Conservation (phyloP, 192 early-diverging fungal species). For the Backusella liffmaniae region DNA sequence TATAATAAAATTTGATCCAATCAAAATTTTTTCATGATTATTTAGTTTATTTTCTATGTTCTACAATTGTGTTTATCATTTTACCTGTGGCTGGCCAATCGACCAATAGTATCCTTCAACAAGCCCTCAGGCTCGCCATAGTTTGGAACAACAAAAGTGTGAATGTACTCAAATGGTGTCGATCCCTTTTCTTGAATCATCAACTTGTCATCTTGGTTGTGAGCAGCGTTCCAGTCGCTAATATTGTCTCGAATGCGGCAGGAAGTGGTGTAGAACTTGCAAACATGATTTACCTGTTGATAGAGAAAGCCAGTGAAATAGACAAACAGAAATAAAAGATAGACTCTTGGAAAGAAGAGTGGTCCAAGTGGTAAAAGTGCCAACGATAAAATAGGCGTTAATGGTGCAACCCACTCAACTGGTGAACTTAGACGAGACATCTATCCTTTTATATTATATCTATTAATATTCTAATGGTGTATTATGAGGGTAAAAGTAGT, state of each 20-base stretch:
- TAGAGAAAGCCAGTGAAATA: slow-evolving; percentile 48
- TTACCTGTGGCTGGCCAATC: slow-evolving; percentile 64
- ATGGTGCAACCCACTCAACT: slow-evolving; percentile 47
- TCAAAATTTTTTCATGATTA: background rate
- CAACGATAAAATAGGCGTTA: slow-evolving; percentile 37
- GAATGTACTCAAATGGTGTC: slow-evolving; percentile 36
- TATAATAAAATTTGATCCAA: slow-evolving; percentile 4
- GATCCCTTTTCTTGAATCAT: slow-evolving; percentile 5
- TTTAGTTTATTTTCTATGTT: background rate
- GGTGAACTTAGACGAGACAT: slow-evolving; percentile 23
- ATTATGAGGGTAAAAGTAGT: background rate
- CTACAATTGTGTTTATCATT: slow-evolving; percentile 27
- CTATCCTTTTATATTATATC: background rate
- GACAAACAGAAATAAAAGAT: slow-evolving; percentile 41
- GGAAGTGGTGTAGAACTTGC: slow-evolving; percentile 46
- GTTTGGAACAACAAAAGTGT: slow-evolving; percentile 72
- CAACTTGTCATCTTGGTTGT: background rate
- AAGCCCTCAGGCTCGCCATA: slow-evolving; percentile 69
- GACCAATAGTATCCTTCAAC: slow-evolving; percentile 66
- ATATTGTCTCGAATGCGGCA: slow-evolving; percentile 40
- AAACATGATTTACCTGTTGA: slow-evolving; percentile 45
- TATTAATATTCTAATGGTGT: background rate
- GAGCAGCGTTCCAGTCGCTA: slow-evolving; percentile 32
- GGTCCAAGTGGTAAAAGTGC: slow-evolving; percentile 43
- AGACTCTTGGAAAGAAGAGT: slow-evolving; percentile 40